Percentiles rank a stretch among this genome's conserved stretches.
Conservation (phyloP, 2,329 filamentous ascomycete genomes). For the Diaporthe destruens region DNA sequence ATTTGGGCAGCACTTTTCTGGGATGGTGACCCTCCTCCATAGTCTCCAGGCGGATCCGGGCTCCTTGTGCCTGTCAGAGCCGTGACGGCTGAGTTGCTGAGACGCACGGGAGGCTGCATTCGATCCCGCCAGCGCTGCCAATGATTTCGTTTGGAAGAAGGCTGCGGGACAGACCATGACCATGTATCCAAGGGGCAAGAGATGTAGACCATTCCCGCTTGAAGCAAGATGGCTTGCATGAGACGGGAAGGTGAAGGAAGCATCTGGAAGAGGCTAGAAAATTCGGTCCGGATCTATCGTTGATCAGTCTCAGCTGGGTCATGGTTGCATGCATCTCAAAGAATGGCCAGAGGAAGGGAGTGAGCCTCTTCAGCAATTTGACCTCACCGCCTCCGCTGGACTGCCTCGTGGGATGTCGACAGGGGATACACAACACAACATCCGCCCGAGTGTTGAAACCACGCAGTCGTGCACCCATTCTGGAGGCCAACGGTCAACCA, state of each 20-base stretch:
- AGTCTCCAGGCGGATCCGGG: not conserved
- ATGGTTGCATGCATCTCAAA: not conserved
- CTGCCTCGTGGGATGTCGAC: not conserved
- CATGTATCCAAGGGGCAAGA: constrained; percentile 23
- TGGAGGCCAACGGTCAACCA: constrained; percentile 16
- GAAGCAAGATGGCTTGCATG: constrained; percentile 19
- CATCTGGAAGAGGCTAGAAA: constrained; percentile 12
- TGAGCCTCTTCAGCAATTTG: not conserved
- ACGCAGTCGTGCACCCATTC: not conserved
- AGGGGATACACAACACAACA: not conserved
- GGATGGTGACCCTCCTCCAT: not conserved
- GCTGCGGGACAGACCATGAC: constrained; percentile 24
- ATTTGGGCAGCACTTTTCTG: not conserved
- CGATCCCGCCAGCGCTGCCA: constrained; percentile 30
- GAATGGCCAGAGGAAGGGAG: not conserved
- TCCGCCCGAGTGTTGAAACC: not conserved
- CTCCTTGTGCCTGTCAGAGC: constrained; percentile 20
- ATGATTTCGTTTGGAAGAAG: constrained; percentile 24
- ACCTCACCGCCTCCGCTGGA: constrained; percentile 16
- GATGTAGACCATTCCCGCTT: constrained; percentile 33
- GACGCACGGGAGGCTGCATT: constrained; percentile 36
- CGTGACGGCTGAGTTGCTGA: constrained; percentile 33
- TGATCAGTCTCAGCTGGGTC: not conserved
- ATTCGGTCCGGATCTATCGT: not conserved
- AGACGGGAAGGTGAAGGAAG: constrained; percentile 27